Evolutionary conservation across 1,284 basidiomycete species (phyloP).

Genomic region (Ustilago loliicola): DNA sequence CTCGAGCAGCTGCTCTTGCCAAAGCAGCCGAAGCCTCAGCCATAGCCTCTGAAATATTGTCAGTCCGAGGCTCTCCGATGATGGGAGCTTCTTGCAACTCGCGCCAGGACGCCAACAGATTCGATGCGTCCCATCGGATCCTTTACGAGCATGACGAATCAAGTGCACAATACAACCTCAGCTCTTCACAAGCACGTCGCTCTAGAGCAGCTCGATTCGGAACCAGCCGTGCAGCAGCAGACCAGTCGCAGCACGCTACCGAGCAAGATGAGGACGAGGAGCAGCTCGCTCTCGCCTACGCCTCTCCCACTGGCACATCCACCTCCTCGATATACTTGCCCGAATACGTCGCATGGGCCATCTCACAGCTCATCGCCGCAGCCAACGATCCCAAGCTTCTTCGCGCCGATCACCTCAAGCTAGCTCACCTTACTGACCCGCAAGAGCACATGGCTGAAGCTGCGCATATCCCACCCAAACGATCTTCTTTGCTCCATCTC

Average conservation of each 20-base stretch:
- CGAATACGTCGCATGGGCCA: slow-evolving; percentile 49
- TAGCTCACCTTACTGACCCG: slow-evolving; percentile 42
- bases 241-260: neutral
- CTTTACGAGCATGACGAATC: slow-evolving; percentile 22
- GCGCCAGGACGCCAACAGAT: slow-evolving; percentile 20
- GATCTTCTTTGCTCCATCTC: slow-evolving; percentile 46
- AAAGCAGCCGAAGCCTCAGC: slow-evolving; percentile 47
- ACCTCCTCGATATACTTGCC: slow-evolving; percentile 44
- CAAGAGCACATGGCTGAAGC: slow-evolving; percentile 39
- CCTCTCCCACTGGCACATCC: slow-evolving; percentile 36
- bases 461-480: slow-evolving; percentile 44
- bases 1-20: slow-evolving; percentile 40
- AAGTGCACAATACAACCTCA: slow-evolving; percentile 27
- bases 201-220: slow-evolving; percentile 48
- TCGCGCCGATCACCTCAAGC: slow-evolving; percentile 38
- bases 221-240: slow-evolving; percentile 22
- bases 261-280: slow-evolving; percentile 22
- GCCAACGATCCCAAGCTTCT: slow-evolving; percentile 45
- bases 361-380: slow-evolving; percentile 44
- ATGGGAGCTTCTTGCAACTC: slow-evolving; percentile 27
- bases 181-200: slow-evolving; percentile 44
- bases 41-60: slow-evolving; percentile 31
- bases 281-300: slow-evolving; percentile 26
- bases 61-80: slow-evolving; percentile 22
- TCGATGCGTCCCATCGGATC: slow-evolving; percentile 6